A percentile compares a stretch with the other conserved stretches of the same genome.
These are phyloP conservation scores for Blastobotrys indianensis DNA, from an alignment of 1,139 yeast species.

Conservation along the genomic window DNA sequence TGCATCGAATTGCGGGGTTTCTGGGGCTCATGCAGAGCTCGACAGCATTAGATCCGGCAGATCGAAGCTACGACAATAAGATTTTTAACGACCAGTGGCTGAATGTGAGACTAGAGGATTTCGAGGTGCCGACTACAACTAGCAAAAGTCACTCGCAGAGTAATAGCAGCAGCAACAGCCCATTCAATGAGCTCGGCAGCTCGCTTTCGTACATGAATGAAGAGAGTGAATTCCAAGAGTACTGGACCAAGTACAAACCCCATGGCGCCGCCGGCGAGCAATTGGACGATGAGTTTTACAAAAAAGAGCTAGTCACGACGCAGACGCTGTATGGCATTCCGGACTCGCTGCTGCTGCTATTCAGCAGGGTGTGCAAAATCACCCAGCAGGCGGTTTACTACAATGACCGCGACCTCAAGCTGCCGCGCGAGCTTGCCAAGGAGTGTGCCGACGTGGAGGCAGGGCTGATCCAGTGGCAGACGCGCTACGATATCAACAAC, in stretches of 20 bases:
- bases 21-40: slow-evolving; percentile 67
- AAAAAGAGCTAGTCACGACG: slow-evolving; percentile 51
- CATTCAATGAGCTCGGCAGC: background rate
- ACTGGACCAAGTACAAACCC: slow-evolving; percentile 23
- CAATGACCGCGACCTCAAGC: slow-evolving; percentile 25
- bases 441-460: slow-evolving; percentile 46
- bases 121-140: slow-evolving; percentile 12
- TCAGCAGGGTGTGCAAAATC: slow-evolving; percentile 43
- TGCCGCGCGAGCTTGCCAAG: slow-evolving; percentile 43
- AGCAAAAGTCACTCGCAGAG: background rate
- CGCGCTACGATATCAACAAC: slow-evolving; percentile 31
- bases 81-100: slow-evolving; percentile 23
- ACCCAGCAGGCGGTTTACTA: slow-evolving; percentile 57
- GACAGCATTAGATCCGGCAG: slow-evolving; percentile 23
- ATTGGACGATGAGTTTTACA: slow-evolving; percentile 25
- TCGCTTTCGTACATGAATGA: slow-evolving; percentile 26
- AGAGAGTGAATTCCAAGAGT: slow-evolving; percentile 26
- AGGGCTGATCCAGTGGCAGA: slow-evolving; percentile 55
- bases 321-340: slow-evolving; percentile 84
- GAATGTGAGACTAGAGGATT: slow-evolving; percentile 25
- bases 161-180: slow-evolving; percentile 12
- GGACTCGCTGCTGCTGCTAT: slow-evolving; percentile 65
- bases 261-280: slow-evolving; percentile 9
- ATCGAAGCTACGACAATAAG: slow-evolving; percentile 12
- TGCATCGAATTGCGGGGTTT: slow-evolving; percentile 75